phyloP scores from a whole-genome alignment of 345 rosid genomes.

The Toxicodendron radicans region DNA sequence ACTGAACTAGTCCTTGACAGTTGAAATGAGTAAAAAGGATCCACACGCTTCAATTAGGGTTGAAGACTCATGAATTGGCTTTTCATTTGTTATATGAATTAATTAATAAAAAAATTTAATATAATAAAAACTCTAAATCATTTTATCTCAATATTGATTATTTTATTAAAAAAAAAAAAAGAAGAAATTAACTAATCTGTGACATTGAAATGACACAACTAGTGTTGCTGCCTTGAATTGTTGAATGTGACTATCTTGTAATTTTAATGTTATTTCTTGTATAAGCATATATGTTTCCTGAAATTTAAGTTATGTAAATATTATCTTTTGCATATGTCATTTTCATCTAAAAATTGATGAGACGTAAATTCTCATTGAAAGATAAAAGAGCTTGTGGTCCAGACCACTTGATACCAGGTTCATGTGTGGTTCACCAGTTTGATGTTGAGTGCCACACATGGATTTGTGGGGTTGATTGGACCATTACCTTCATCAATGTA shows the following conservation, averaged over 20 bases:
- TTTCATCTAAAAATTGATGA: not conserved
- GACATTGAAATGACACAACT: not conserved
- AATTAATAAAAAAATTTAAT: not conserved
- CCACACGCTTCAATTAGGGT: not conserved
- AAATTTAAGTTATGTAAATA: not conserved
- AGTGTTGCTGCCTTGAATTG: not conserved
- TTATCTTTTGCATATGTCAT: not conserved
- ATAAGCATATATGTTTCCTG: not conserved
- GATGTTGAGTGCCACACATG: not conserved
- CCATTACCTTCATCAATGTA: not conserved
- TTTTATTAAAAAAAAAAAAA: no score
- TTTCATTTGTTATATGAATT: not conserved
- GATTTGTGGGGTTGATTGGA: constrained; percentile 9
- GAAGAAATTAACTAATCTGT: not conserved
- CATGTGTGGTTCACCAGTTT: not conserved
- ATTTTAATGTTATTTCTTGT: not conserved
- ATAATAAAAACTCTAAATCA: not conserved
- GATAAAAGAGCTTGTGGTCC: not conserved
- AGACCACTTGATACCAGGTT: not conserved
- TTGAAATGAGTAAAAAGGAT: not conserved
- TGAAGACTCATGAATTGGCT: not conserved
- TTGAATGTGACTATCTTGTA: not conserved
- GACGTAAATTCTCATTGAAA: not conserved
- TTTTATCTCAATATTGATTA: not conserved
- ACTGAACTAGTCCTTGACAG: not conserved